Percentiles rank a stretch among this genome's conserved stretches.
Evolutionary conservation across 73 alveolate species (phyloP).

Genomic region (Stentor coeruleus): DNA sequence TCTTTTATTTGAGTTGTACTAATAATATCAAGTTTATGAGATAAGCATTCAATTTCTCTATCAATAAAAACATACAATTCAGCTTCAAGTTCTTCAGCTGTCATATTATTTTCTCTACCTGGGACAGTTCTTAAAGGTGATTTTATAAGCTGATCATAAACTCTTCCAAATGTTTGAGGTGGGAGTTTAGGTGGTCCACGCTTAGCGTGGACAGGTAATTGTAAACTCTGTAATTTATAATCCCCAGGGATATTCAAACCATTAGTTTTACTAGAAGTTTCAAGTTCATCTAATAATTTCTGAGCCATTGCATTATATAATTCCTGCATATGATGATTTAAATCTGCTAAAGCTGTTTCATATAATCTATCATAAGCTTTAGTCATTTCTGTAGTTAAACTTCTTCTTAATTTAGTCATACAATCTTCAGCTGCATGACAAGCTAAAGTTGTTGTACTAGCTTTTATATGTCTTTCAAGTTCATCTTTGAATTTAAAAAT

Average conservation of each 20-base stretch:
- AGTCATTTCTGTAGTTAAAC: not conserved
- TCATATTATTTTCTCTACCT: not conserved
- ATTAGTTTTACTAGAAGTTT: not conserved
- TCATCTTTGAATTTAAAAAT: constrained; percentile 5
- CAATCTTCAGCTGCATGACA: constrained; percentile 16
- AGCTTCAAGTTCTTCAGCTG: constrained; percentile 15
- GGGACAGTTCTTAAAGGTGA: not conserved
- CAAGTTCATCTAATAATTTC: not conserved
- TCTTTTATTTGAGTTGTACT: not conserved
- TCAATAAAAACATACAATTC: not conserved
- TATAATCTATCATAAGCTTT: constrained; percentile 1
- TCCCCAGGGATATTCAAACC: constrained; percentile 11
- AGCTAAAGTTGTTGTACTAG: constrained; percentile 20
- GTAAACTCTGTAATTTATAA: not conserved
- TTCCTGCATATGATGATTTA: not conserved
- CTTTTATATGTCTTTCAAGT: constrained; percentile 17
- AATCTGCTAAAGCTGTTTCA: not conserved
- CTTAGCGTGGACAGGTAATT: constrained; percentile 14
- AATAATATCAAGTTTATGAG: constrained; percentile 21
- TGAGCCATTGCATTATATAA: not conserved
- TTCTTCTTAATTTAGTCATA: not conserved
- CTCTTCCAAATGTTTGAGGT: not conserved
- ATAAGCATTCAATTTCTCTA: constrained; percentile 2
- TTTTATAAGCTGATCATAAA: constrained; percentile 17
- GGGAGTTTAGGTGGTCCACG: constrained; percentile 23